phyloP scores from a whole-genome alignment of 2,329 filamentous ascomycete genomes.

The Akanthomyces uredinophilus region DNA sequence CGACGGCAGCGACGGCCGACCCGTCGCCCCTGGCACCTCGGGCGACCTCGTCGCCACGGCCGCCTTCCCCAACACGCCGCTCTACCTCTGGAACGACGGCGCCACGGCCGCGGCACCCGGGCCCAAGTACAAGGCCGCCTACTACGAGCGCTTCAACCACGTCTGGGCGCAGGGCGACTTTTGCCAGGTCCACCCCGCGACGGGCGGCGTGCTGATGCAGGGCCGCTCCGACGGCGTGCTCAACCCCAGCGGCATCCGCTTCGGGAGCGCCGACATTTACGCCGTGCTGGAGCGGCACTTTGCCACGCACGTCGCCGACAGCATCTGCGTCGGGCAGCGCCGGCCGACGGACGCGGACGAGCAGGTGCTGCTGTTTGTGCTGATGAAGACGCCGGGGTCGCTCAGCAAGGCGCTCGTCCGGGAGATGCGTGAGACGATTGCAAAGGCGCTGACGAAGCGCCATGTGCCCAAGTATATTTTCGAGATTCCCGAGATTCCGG shows the following conservation, averaged over 20 bases:
- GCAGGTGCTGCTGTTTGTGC: conserved; percentile 49
- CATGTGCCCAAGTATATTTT: conserved; percentile 78
- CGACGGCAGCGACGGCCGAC: conserved; percentile 35
- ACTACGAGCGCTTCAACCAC: conserved; percentile 58
- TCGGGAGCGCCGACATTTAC: conserved; percentile 78
- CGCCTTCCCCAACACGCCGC: conserved; percentile 71
- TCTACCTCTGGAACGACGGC: conserved; percentile 58
- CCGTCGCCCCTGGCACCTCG: conserved; percentile 53
- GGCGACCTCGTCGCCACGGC: conserved; percentile 69
- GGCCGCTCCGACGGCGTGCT: conserved; percentile 73
- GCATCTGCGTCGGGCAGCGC: conserved; percentile 75
- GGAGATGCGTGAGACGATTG: conserved; percentile 60
- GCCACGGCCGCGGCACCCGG: conserved; percentile 36
- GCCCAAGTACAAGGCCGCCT: conserved; percentile 53
- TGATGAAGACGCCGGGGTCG: conserved; percentile 52
- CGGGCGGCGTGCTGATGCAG: conserved; percentile 60
- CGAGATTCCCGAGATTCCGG: conserved; percentile 74
- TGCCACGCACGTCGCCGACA: conserved; percentile 57
- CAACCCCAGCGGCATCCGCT: conserved; percentile 73
- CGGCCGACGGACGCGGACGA: conserved; percentile 52
- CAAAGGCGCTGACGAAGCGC: conserved; percentile 60
- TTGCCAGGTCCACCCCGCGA: conserved; percentile 63
- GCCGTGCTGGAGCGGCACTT: conserved; percentile 65
- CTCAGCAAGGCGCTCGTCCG: conserved; percentile 52
- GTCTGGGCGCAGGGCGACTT: conserved; percentile 86